Evolutionary conservation across 2,329 filamentous ascomycete species (phyloP).

Genomic region (Sporothrix mexicana): DNA sequence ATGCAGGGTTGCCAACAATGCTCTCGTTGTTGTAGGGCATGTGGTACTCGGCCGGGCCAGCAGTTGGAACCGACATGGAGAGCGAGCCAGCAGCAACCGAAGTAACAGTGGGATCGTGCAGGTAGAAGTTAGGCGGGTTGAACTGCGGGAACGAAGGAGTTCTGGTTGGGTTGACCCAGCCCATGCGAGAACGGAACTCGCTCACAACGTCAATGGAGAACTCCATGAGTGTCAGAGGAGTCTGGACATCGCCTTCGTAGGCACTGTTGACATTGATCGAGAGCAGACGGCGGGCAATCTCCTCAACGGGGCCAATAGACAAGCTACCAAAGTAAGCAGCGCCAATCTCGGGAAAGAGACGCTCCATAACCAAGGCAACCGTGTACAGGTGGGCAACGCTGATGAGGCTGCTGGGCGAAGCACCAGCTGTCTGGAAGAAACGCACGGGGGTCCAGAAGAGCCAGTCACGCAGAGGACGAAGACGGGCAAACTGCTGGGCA

Average conservation of each 20-base stretch:
- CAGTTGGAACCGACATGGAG: constrained; percentile 49
- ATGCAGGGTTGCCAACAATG: constrained; percentile 56
- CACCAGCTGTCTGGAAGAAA: constrained; percentile 76
- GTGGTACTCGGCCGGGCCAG: constrained; percentile 48
- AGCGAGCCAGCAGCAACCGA: constrained; percentile 44
- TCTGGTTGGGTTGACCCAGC: constrained; percentile 66
- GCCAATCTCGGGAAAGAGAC: constrained; percentile 88
- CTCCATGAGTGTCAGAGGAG: constrained; percentile 71
- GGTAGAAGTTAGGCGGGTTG: constrained; percentile 60
- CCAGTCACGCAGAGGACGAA: constrained; percentile 88
- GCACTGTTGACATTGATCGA: constrained; percentile 68
- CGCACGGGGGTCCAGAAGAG: constrained; percentile 93
- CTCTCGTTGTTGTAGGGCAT: constrained; percentile 54
- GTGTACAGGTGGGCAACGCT: constrained; percentile 93
- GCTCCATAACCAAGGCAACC: constrained; percentile 83
- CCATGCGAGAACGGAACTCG: constrained; percentile 72
- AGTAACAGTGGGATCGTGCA: constrained; percentile 46
- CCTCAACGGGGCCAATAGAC: constrained; percentile 79
- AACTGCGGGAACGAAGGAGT: constrained; percentile 68
- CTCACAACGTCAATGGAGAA: constrained; percentile 72
- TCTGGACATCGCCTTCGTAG: constrained; percentile 63
- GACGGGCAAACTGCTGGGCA: constrained; percentile 85
- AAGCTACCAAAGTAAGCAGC: constrained; percentile 86
- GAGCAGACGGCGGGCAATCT: constrained; percentile 78
- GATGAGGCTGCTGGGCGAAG: constrained; percentile 77